Percentiles rank a stretch among this genome's conserved stretches.
Evolutionary conservation across 2,329 filamentous ascomycete genomes (phyloP).

Genomic region (Colletotrichum sp.): DNA sequence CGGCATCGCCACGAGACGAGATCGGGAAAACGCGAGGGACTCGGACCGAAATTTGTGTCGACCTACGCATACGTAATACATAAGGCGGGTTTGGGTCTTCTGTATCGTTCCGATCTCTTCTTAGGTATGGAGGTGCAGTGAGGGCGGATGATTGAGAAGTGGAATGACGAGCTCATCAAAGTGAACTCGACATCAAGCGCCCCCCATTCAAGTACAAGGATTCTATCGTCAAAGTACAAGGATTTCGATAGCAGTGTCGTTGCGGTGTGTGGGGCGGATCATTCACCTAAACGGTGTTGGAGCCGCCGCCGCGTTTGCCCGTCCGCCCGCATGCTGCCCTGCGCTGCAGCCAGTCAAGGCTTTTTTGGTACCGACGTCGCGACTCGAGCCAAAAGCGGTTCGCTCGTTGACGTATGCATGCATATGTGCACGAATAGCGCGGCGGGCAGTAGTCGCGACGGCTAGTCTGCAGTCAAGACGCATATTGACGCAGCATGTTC

Average conservation of each 20-base stretch:
- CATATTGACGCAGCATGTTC: background rate
- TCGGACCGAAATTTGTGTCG: background rate
- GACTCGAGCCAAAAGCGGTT: constrained; percentile 18
- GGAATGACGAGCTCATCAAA: background rate
- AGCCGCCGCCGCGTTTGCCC: background rate
- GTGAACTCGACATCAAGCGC: background rate
- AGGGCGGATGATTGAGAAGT: background rate
- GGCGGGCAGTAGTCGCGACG: background rate
- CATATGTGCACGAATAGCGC: constrained; percentile 5
- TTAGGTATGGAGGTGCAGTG: background rate
- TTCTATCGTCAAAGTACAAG: background rate
- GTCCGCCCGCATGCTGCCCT: background rate
- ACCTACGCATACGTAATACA: background rate
- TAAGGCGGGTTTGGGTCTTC: background rate
- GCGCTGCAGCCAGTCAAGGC: background rate
- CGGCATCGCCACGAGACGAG: background rate
- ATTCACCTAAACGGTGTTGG: background rate
- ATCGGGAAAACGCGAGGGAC: background rate
- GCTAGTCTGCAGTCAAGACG: background rate
- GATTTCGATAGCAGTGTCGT: background rate
- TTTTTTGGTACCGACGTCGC: constrained; percentile 12
- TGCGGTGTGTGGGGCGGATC: background rate
- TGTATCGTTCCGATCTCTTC: background rate
- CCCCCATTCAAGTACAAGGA: background rate
- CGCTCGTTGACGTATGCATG: constrained; percentile 12